A percentile compares a stretch with the other conserved stretches of the same genome.
These are phyloP conservation scores for Penicillium sp. DNA, from an alignment of 2,329 filamentous ascomycete species.

Conservation along the genomic window DNA sequence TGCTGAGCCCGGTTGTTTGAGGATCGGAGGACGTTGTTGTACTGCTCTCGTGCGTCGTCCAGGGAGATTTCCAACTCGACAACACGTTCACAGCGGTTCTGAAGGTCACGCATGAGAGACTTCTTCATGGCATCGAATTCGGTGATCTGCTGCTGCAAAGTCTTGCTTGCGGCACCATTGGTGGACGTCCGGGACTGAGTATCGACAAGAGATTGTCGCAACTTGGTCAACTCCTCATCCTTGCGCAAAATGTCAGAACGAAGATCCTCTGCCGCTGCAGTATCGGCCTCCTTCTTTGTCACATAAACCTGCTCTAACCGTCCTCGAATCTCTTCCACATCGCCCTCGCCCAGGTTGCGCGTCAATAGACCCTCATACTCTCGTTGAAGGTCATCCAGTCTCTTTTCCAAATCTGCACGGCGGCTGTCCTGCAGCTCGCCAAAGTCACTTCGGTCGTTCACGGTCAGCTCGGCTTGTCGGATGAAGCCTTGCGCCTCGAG, in stretches of 20 bases:
- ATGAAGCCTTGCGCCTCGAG: constrained; percentile 87
- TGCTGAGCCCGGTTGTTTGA: constrained; percentile 98
- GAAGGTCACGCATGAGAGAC: constrained; percentile 93
- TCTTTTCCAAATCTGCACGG: constrained; percentile 66
- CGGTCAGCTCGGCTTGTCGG: constrained; percentile 78
- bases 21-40: constrained; percentile 93
- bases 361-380: constrained; percentile 78
- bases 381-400: constrained; percentile 63
- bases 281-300: constrained; percentile 63
- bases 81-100: constrained; percentile 95
- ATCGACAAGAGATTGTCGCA: constrained; percentile 72
- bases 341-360: constrained; percentile 65
- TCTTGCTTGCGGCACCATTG: constrained; percentile 60
- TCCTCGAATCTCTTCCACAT: constrained; percentile 75
- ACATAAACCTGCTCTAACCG: constrained; percentile 68
- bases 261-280: constrained; percentile 65
- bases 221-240: constrained; percentile 69
- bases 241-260: constrained; percentile 67
- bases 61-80: constrained; percentile 96
- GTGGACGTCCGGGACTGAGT: constrained; percentile 48
- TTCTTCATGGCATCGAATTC: constrained; percentile 99
- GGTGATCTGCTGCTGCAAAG: constrained; percentile 91
- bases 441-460: constrained; percentile 60
- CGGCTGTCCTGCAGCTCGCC: constrained; percentile 56
- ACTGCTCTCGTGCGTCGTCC: constrained; percentile 95